A percentile compares a stretch with the other conserved stretches of the same genome.
Conservation (phyloP, 352 stramenopile genomes). For the Globisporangium okanoganense region DNA sequence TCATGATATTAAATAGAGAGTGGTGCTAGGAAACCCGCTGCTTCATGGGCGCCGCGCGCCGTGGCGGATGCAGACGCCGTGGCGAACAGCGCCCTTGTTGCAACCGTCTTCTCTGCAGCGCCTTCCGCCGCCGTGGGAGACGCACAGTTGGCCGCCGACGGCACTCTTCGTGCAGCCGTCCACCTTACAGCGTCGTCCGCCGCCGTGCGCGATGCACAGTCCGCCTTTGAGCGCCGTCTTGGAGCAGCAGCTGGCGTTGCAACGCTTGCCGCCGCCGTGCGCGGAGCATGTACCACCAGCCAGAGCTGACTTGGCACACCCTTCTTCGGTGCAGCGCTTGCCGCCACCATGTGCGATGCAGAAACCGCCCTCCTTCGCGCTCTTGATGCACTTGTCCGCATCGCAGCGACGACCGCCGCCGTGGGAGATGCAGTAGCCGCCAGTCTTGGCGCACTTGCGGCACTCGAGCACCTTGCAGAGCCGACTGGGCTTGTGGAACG, state of each 20-base stretch:
- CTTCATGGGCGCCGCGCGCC: slow-evolving; percentile 11
- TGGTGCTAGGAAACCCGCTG: neutral
- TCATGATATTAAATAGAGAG: slow-evolving; percentile 12
- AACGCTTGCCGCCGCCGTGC: slow-evolving; percentile 66
- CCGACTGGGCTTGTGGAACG: slow-evolving; percentile 63
- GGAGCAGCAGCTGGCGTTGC: slow-evolving; percentile 35
- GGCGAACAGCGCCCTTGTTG: slow-evolving; percentile 65
- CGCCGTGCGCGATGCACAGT: slow-evolving; percentile 59
- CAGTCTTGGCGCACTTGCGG: slow-evolving; percentile 74
- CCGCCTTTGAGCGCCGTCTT: slow-evolving; percentile 71
- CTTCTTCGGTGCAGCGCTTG: slow-evolving; percentile 64
- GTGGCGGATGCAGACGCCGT: slow-evolving; percentile 74
- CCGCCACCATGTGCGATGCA: slow-evolving; percentile 81
- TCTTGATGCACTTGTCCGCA: slow-evolving; percentile 57
- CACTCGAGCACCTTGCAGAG: slow-evolving; percentile 62
- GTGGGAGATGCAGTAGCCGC: slow-evolving; percentile 69
- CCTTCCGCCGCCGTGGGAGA: slow-evolving; percentile 58
- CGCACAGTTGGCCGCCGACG: slow-evolving; percentile 53
- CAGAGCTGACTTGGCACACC: slow-evolving; percentile 62
- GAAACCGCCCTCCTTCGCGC: slow-evolving; percentile 65
- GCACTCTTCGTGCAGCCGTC: slow-evolving; percentile 50
- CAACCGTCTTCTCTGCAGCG: slow-evolving; percentile 54
- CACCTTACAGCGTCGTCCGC: slow-evolving; percentile 51
- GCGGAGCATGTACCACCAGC: slow-evolving; percentile 62
- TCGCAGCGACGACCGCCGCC: slow-evolving; percentile 55